Base-by-base conservation (phyloP, 1,284 basidiomycete genomes). In the Sanghuangporus weigelae region DNA sequence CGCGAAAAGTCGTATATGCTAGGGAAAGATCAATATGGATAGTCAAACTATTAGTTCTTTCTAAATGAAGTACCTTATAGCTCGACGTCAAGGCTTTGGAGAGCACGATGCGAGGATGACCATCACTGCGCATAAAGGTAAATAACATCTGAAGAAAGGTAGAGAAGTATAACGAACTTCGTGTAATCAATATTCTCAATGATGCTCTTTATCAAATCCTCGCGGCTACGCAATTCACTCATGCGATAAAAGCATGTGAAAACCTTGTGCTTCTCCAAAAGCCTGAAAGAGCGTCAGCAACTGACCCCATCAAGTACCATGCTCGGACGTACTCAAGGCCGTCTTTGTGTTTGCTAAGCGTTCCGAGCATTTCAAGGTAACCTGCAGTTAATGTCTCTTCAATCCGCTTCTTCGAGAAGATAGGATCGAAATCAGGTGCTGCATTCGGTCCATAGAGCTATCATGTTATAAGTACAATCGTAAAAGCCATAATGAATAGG, bases 221-320 rank as follows among this genome's bases (percentile, higher is more conserved):
- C 95, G 42, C 97, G 82, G 73, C 90, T 92, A 39, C 90, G 82
- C 57, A 98, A 79, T 72, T 98, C 96, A 72, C 90, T 94, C 36
- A 99, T 77, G 70, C 95, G 93, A 71, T 99, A 98, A 72, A 99
- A 93, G 0, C 92, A 90, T 0, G 96, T 97, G 73, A 98, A 99
- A 46, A 98, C 84, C 71, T 92, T 93, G 76, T 92, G 91, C 70
- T 92, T 92, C 74, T 96, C 94, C 73, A 99, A 77, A 19, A 99
- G 76, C 54, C 94, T 96, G 69, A 7, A 36, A 57, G 62, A 55
- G 40, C 58, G 11, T 21, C 36, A 62, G 59, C 1, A 59, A 35
- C 19, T 10, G 12, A 49, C 12, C 5, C 36, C 19, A 26, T 8
- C 11, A 16, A 23, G n/a, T 39, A 36, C 31, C n/a, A 0, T 60